Base-by-base conservation (phyloP, 2,329 filamentous ascomycete genomes). In the Exserohilum rostratum region DNA sequence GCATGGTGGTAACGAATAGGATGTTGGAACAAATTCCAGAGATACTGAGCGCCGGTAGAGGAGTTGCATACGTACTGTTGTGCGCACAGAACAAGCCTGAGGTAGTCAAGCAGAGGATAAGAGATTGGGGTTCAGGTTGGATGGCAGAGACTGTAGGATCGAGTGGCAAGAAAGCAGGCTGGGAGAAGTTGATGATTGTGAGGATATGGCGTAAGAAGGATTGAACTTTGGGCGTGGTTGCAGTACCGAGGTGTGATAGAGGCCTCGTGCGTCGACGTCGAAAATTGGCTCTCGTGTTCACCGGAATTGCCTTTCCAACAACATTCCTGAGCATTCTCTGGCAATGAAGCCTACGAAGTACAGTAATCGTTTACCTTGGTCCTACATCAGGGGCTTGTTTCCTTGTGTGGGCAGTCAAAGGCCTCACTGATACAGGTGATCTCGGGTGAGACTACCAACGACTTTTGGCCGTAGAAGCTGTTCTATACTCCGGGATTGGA, bases 181-280 rank as follows among this genome's bases (percentile, higher is more conserved):
- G 93, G 93, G 95, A 99, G 79, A 96, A 90, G 78, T 80, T 99
- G 75, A 88, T 92, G 70, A 89, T 99, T 66, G 80, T 98, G 65
- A 85, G 93, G 71, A 90, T 96, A 71, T 96, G 91, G 90, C 85
- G 86, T 49, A 55, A 48, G 18, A 40, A 12, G 30, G 46, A 33
- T 6, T 60, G 54, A 64, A 33, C 6, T 13, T 6, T 13, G 22
- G 33, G 18, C 1, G 12, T 22, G 13, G 3, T 6, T 27, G 11
- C 17, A 11, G 27, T 35, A 11, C 18, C 13, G 37, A 47, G 29
- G 12, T 10, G n/a, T 6, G 10, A 20, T 22, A 15, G 20, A 34
- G 17, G 15, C 11, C n/a, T 49, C 25, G 54, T 35, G 30, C 30
- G 13, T 50, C 31, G 20, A n/a, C 22, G 22, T 20, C 51, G 27